Evolutionary conservation across 768 basidiomycete species (phyloP).

Genomic region (Hirschioporus abietinus): DNA sequence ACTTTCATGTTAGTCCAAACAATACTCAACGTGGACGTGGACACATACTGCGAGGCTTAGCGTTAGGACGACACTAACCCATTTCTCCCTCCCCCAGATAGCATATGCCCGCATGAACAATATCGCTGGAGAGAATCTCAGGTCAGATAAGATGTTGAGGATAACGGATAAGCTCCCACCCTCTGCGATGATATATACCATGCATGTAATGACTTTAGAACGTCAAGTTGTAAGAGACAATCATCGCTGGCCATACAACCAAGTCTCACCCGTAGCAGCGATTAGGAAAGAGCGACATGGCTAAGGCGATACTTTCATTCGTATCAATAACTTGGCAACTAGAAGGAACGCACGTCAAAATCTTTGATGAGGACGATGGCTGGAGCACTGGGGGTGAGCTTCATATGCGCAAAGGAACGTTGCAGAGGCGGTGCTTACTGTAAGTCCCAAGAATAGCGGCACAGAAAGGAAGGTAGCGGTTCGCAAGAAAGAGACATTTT

Average conservation of each 20-base stretch:
- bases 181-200: not conserved
- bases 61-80: not conserved
- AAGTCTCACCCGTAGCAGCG: not conserved
- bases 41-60: not conserved
- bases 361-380: not conserved
- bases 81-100: not conserved
- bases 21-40: too few relatives aligned
- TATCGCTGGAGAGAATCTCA: not conserved
- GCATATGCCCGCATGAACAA: slow-evolving; percentile 1
- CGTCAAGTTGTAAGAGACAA: not conserved
- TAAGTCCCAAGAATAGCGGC: not conserved
- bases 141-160: not conserved
- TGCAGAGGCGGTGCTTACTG: not conserved
- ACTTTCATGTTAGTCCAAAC: not conserved
- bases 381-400: not conserved
- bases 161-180: not conserved
- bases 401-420: not conserved
- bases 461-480: not conserved
- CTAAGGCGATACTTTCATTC: not conserved
- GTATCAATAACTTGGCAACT: not conserved
- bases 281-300: not conserved
- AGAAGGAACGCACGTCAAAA: not conserved
- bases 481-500: slow-evolving; percentile 3
- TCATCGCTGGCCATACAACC: not conserved
- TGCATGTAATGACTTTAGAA: not conserved